Conservation (phyloP, 1,284 basidiomycete genomes). For the Pholiota adiposa region DNA sequence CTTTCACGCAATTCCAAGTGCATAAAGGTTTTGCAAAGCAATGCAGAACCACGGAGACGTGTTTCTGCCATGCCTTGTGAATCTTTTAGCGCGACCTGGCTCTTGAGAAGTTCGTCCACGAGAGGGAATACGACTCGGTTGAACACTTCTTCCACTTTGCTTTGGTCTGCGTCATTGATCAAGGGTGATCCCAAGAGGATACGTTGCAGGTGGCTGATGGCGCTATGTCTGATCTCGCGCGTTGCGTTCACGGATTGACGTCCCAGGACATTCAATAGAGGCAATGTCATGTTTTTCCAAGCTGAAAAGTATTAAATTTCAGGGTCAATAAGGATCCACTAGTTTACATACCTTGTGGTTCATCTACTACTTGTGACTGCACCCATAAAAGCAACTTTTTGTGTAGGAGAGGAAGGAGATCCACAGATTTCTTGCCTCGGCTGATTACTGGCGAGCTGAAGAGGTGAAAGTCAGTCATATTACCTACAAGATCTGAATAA, state of each 20-base stretch:
- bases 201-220: constrained; percentile 87
- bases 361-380: constrained; percentile 47
- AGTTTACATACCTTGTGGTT: constrained; percentile 50
- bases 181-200: constrained; percentile 84
- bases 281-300: constrained; percentile 85
- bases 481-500: background rate
- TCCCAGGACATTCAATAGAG: constrained; percentile 77
- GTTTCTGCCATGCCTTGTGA: constrained; percentile 91
- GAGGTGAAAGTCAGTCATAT: constrained; percentile 5
- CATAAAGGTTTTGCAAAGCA: constrained; percentile 96
- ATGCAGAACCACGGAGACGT: constrained; percentile 81
- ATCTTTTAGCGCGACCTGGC: constrained; percentile 81
- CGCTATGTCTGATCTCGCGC: constrained; percentile 83
- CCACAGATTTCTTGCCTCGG: constrained; percentile 83
- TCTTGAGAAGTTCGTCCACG: constrained; percentile 89
- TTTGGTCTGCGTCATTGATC: constrained; percentile 53
- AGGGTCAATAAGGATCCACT: background rate
- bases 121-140: constrained; percentile 91
- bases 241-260: constrained; percentile 88
- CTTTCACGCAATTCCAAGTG: constrained; percentile 85
- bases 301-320: constrained; percentile 45
- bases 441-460: constrained; percentile 76
- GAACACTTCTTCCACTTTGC: constrained; percentile 83
- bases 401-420: constrained; percentile 77
- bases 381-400: constrained; percentile 63